phyloP scores from a whole-genome alignment of 2,329 filamentous ascomycete species.

The Coleophoma crateriformis region DNA sequence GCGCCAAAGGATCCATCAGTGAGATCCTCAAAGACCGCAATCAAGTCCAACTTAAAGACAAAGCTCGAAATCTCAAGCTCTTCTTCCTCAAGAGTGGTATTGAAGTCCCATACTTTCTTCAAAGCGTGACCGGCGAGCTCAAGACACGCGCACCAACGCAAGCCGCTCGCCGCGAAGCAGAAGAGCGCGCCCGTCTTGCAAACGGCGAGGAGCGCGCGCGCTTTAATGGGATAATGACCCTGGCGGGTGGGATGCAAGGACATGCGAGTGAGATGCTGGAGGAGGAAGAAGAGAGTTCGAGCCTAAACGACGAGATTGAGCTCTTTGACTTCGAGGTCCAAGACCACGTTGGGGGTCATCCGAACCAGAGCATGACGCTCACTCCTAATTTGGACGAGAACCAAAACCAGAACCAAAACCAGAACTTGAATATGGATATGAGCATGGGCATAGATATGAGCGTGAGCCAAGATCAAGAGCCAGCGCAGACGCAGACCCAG shows the following conservation, averaged over 20 bases:
- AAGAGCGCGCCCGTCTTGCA: conserved; percentile 53
- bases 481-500: background rate
- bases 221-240: conserved; percentile 53
- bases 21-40: conserved; percentile 84
- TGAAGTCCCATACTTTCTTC: conserved; percentile 82
- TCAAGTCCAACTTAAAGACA: conserved; percentile 89
- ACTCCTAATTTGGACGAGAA: too few species aligned
- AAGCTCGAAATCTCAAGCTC: conserved; percentile 82
- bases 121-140: conserved; percentile 83
- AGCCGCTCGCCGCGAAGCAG: conserved; percentile 63
- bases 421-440: too few species aligned
- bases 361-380: too few species aligned
- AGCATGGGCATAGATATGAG: too few species aligned
- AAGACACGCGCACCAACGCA: conserved; percentile 78
- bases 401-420: too few species aligned
- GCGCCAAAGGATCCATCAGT: conserved; percentile 70
- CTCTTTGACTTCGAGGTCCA: background rate
- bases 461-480: too few species aligned
- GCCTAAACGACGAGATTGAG: background rate
- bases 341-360: too few species aligned
- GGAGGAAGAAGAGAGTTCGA: background rate
- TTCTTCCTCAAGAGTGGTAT: conserved; percentile 90
- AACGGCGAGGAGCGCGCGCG: conserved; percentile 55
- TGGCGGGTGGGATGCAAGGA: conserved; percentile 40
- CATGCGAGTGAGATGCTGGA: background rate